Evolutionary conservation across 1,139 yeast genomes (phyloP).

Genomic region (Ashbya aceris): DNA sequence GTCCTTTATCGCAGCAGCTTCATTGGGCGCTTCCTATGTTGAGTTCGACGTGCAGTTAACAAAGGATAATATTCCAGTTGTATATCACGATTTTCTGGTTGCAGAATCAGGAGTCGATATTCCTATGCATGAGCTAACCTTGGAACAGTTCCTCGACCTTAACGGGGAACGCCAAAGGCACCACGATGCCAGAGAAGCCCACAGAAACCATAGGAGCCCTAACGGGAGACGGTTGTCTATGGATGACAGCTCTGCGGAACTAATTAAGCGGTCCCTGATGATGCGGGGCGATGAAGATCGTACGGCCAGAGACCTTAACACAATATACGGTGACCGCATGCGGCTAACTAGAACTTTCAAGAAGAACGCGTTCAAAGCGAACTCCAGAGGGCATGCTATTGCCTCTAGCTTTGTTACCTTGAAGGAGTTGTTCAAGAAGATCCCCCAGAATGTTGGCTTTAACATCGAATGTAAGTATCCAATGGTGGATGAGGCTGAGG

Average conservation of each 20-base stretch:
- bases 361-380: slow-evolving; percentile 81
- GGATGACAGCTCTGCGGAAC: slow-evolving; percentile 13
- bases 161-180: slow-evolving; percentile 20
- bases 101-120: slow-evolving; percentile 95
- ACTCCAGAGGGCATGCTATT: slow-evolving; percentile 78
- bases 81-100: slow-evolving; percentile 89
- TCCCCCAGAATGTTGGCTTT: slow-evolving; percentile 82
- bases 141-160: slow-evolving; percentile 77
- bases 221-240: slow-evolving; percentile 14
- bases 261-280: slow-evolving; percentile 8
- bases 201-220: slow-evolving; percentile 3
- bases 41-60: slow-evolving; percentile 96
- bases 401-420: slow-evolving; percentile 89
- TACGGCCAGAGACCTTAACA: slow-evolving; percentile 6
- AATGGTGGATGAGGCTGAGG: slow-evolving; percentile 86
- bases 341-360: slow-evolving; percentile 82
- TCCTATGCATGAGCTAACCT: slow-evolving; percentile 88
- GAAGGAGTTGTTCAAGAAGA: slow-evolving; percentile 69
- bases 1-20: slow-evolving; percentile 93
- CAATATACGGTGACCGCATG: slow-evolving; percentile 50
- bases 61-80: slow-evolving; percentile 86
- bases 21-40: slow-evolving; percentile 84
- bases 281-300: slow-evolving; percentile 6
- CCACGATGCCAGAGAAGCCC: background rate
- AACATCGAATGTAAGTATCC: slow-evolving; percentile 95